phyloP scores from a whole-genome alignment of 108 stramenopile genomes.

The Aurantiochytrium sp. region DNA sequence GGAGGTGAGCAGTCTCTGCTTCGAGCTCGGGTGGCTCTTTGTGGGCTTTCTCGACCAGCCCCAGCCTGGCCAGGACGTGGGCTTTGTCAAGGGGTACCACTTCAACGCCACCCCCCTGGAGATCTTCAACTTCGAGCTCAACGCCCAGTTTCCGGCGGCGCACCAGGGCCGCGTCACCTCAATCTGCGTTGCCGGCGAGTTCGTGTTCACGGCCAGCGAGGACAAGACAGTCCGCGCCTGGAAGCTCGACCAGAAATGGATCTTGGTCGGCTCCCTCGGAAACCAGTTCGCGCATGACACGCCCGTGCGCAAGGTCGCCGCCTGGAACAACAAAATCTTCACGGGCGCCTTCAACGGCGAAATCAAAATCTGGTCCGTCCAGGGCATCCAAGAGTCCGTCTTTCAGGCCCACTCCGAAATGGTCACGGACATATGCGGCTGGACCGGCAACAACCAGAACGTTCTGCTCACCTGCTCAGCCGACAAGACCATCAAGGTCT shows the following conservation, averaged over 20 bases:
- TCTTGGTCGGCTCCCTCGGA: constrained; percentile 4
- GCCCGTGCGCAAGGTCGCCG: neutral
- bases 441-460: neutral
- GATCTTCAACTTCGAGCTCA: constrained; percentile 20
- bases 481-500: constrained; percentile 15
- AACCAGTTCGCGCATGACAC: neutral
- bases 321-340: neutral
- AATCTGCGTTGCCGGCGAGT: neutral
- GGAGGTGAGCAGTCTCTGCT: constrained; percentile 4
- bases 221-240: neutral
- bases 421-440: constrained; percentile 16
- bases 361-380: neutral
- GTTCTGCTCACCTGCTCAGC: constrained; percentile 21
- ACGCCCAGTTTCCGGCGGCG: neutral
- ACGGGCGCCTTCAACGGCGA: constrained; percentile 29
- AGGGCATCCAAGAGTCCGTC: neutral
- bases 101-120: neutral
- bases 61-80: neutral
- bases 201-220: neutral
- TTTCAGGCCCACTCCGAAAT: constrained; percentile 3
- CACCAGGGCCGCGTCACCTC: neutral
- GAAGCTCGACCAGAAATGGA: constrained; percentile 26
- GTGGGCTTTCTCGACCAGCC: neutral
- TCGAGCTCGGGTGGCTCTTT: neutral
- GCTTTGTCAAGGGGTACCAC: constrained; percentile 21